Evolutionary conservation across 768 basidiomycete species (phyloP).

Genomic region (Amanita phalloides): DNA sequence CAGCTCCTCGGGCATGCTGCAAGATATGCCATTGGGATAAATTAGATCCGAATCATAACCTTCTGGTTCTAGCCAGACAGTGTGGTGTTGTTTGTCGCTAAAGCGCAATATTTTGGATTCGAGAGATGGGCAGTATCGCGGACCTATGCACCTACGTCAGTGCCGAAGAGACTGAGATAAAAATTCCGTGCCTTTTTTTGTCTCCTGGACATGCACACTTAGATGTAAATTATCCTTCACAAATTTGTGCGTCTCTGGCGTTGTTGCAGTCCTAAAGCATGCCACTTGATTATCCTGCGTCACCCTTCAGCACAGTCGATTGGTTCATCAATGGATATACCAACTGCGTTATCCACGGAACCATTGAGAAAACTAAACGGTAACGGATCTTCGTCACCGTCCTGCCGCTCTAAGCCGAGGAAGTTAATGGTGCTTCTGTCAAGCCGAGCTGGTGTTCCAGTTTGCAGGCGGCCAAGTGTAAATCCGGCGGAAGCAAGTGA

Average conservation of each 20-base stretch:
- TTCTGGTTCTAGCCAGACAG: constrained; percentile 86
- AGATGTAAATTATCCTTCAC: constrained; percentile 66
- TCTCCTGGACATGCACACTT: constrained; percentile 82
- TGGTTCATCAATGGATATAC: constrained; percentile 11
- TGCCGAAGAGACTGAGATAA: background rate
- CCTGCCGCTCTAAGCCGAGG: constrained; percentile 44
- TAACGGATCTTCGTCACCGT: constrained; percentile 51
- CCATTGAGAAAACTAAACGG: constrained; percentile 73
- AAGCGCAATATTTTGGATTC: constrained; percentile 84
- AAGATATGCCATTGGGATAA: constrained; percentile 86
- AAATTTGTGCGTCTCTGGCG: constrained; percentile 60
- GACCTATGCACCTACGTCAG: constrained; percentile 35
- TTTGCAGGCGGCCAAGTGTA: constrained; percentile 74
- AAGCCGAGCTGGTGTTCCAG: constrained; percentile 78
- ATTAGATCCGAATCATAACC: constrained; percentile 86
- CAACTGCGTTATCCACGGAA: constrained; percentile 61
- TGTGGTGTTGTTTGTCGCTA: constrained; percentile 57
- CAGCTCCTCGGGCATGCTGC: constrained; percentile 77
- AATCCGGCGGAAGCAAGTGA: constrained; percentile 72
- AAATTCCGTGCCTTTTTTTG: constrained; percentile 57
- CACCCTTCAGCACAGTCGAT: background rate
- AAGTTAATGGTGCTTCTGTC: constrained; percentile 66
- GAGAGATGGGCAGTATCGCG: constrained; percentile 85
- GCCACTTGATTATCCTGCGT: constrained; percentile 58
- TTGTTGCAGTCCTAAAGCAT: constrained; percentile 70